Conservation (phyloP, 441 rosid species). For the Breynia disticha region DNA sequence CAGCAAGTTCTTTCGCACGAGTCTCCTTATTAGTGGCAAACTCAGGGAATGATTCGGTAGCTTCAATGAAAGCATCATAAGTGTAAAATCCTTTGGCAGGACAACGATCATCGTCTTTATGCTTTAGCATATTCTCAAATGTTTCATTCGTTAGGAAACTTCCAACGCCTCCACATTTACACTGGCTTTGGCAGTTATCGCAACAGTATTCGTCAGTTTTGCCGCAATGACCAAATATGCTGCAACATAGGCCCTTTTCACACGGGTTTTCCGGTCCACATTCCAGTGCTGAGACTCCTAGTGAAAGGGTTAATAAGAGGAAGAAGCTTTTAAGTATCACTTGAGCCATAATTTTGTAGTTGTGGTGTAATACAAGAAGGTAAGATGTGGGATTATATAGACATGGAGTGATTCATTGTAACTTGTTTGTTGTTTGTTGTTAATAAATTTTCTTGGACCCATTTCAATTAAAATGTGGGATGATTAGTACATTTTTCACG, state of each 20-base stretch:
- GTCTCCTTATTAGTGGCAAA: slow-evolving; percentile 33
- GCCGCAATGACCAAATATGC: slow-evolving; percentile 48
- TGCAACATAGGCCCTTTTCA: slow-evolving; percentile 44
- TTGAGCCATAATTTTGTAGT: slow-evolving; percentile 18
- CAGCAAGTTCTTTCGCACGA: slow-evolving; percentile 43
- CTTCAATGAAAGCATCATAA: slow-evolving; percentile 42
- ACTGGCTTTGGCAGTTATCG: slow-evolving; percentile 46
- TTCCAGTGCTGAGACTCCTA: slow-evolving; percentile 28
- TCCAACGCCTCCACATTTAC: slow-evolving; percentile 22
- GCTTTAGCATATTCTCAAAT: slow-evolving; percentile 39
- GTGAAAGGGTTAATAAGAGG: slow-evolving; percentile 9
- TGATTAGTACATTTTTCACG: too few relatives aligned
- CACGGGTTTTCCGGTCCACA: slow-evolving; percentile 48
- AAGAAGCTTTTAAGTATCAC: slow-evolving; percentile 2
- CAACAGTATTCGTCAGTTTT: slow-evolving; percentile 25
- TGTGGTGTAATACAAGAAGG: neutral
- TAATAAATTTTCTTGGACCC: too few relatives aligned
- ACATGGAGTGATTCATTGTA: neutral
- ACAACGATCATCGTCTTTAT: slow-evolving; percentile 38
- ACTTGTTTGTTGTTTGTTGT: too few relatives aligned
- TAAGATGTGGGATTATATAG: neutral
- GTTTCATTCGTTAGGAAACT: slow-evolving; percentile 25
- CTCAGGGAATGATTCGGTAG: slow-evolving; percentile 32
- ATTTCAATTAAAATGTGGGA: too few relatives aligned
- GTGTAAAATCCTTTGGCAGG: slow-evolving; percentile 41